Conservation (phyloP, 2,329 filamentous ascomycete species). For the Akanthomyces muscarius region DNA sequence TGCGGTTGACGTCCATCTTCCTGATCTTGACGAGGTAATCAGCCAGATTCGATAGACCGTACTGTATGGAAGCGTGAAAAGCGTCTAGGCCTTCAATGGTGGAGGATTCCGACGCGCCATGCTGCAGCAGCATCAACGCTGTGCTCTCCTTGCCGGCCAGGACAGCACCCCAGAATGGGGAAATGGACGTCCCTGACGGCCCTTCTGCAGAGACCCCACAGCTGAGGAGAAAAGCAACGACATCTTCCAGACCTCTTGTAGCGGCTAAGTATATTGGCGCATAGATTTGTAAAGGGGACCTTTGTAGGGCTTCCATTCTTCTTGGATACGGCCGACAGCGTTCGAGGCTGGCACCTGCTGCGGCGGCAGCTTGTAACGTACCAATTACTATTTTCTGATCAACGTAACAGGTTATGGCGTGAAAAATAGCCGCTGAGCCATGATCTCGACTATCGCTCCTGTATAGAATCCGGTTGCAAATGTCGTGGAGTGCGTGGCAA, state of each 20-base stretch:
- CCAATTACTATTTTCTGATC: background rate
- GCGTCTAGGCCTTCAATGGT: background rate
- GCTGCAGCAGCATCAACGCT: background rate
- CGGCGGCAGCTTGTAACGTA: background rate
- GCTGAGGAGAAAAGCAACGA: background rate
- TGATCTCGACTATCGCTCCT: background rate
- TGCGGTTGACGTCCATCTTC: background rate
- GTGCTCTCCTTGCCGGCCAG: background rate
- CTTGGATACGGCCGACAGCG: background rate
- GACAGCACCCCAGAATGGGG: background rate
- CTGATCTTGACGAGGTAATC: background rate
- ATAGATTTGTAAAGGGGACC: background rate
- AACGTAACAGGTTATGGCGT: background rate
- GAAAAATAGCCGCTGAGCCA: background rate
- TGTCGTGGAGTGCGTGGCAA: background rate
- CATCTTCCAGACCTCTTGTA: background rate
- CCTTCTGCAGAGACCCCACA: background rate
- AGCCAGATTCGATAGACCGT: background rate
- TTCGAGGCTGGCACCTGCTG: background rate
- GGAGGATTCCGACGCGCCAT: background rate
- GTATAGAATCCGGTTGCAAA: background rate
- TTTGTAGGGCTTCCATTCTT: background rate
- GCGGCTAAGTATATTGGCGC: background rate
- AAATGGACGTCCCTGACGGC: background rate
- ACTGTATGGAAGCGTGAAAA: background rate